Evolutionary conservation across 352 stramenopile genomes (phyloP).

Genomic region (Globisporangium lucens): DNA sequence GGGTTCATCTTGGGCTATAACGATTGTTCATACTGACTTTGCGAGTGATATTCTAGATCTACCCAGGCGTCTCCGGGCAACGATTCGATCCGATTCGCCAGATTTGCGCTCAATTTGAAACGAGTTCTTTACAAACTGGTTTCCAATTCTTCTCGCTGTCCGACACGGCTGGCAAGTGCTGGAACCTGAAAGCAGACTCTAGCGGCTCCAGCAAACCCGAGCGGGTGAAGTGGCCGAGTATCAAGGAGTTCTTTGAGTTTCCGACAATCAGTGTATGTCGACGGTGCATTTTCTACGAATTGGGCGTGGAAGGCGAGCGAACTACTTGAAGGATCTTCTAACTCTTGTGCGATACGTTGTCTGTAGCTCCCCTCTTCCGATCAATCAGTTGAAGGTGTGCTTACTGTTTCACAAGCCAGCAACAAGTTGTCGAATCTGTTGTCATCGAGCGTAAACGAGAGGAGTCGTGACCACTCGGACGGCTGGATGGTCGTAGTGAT

Average conservation of each 20-base stretch:
- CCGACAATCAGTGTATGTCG: constrained; percentile 21
- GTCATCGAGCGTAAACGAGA: neutral
- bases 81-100: constrained; percentile 28
- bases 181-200: constrained; percentile 16
- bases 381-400: neutral
- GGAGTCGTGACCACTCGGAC: neutral
- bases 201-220: neutral
- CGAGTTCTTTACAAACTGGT: constrained; percentile 3
- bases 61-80: constrained; percentile 27
- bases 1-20: neutral
- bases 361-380: neutral
- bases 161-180: constrained; percentile 27
- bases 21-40: neutral
- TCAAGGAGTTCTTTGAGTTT: constrained; percentile 41
- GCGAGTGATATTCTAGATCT: constrained; percentile 22
- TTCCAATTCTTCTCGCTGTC: constrained; percentile 33
- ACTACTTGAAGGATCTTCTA: neutral
- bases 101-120: constrained; percentile 22
- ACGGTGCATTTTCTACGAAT: neutral
- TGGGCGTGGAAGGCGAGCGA: neutral
- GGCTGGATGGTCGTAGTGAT: constrained; percentile 8
- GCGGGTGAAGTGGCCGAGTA: constrained; percentile 32
- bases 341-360: neutral
- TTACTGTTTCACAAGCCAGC: neutral
- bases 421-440: neutral